phyloP scores from a whole-genome alignment of 768 basidiomycete genomes.

The Lyophyllum atratum region DNA sequence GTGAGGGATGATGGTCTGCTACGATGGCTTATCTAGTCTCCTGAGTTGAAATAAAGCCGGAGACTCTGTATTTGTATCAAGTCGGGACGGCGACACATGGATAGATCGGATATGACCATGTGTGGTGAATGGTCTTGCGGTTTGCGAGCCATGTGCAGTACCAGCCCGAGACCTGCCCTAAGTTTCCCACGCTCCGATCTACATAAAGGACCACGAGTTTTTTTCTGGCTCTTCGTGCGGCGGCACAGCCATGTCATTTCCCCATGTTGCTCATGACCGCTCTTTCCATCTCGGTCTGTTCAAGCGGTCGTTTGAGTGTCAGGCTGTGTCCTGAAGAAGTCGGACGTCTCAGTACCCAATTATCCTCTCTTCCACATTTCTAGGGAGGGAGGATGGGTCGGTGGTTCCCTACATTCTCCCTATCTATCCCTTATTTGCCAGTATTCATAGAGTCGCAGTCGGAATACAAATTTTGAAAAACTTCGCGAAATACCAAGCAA shows the following conservation, averaged over 20 bases:
- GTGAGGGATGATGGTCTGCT: background rate
- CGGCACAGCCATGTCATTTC: slow-evolving; percentile 74
- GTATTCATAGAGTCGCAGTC: background rate
- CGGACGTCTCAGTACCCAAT: slow-evolving; percentile 84
- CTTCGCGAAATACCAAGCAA: too few relatives aligned
- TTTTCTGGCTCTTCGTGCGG: slow-evolving; percentile 61
- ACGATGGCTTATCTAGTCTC: background rate
- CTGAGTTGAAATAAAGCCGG: background rate
- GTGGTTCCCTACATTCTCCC: slow-evolving; percentile 58
- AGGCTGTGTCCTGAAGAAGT: slow-evolving; percentile 74
- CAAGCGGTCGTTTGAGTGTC: slow-evolving; percentile 88
- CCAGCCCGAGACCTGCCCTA: slow-evolving; percentile 34
- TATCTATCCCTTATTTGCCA: background rate
- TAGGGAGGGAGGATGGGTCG: slow-evolving; percentile 73
- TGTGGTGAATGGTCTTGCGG: background rate
- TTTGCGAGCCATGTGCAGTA: background rate
- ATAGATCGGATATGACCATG: background rate
- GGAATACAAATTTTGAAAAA: too few relatives aligned
- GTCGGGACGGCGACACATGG: background rate
- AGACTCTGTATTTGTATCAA: background rate
- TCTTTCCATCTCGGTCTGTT: slow-evolving; percentile 35
- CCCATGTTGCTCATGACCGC: slow-evolving; percentile 91
- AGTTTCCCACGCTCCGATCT: slow-evolving; percentile 34
- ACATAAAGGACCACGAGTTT: slow-evolving; percentile 5
- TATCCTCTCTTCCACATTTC: slow-evolving; percentile 43